These are phyloP conservation scores for Erigeron canadensis DNA, from an alignment of 129 eudicot species.

Conservation along the genomic window DNA sequence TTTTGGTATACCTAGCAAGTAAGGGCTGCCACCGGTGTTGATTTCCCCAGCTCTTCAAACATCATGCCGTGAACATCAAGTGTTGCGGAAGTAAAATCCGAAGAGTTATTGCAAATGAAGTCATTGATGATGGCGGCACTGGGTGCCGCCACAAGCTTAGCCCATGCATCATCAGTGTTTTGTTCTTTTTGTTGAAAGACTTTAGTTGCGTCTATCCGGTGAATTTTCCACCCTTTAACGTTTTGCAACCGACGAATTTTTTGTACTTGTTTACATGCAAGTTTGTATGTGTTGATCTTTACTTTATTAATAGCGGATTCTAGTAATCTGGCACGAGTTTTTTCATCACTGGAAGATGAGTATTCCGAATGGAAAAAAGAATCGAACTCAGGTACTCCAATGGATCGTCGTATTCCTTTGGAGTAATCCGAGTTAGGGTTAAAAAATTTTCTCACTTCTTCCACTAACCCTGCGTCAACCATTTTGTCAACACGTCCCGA, in stretches of 20 bases:
- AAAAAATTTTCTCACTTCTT: constrained; percentile 53
- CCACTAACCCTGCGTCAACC: constrained; percentile 74
- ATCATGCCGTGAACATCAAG: not conserved
- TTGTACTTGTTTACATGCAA: constrained; percentile 53
- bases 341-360: constrained; percentile 20
- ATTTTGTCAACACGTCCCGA: constrained; percentile 66
- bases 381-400: constrained; percentile 80
- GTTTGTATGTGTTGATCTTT: constrained; percentile 57
- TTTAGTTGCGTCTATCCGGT: constrained; percentile 73
- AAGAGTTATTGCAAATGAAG: constrained; percentile 35
- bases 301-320: constrained; percentile 50
- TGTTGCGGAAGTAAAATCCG: not conserved
- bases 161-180: constrained; percentile 53
- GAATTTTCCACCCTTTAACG: constrained; percentile 61
- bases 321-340: constrained; percentile 37
- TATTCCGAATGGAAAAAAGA: constrained; percentile 49
- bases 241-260: constrained; percentile 58
- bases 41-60: constrained; percentile 7
- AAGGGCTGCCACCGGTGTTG: constrained; percentile 37
- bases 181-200: constrained; percentile 42
- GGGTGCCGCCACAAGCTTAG: constrained; percentile 46
- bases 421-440: constrained; percentile 56
- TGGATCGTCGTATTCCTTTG: constrained; percentile 63
- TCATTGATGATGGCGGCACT: constrained; percentile 33
- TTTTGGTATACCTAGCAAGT: not conserved